Percentiles rank a stretch among this genome's conserved stretches.
Conservation (phyloP, 2,329 filamentous ascomycete genomes). For the Colletotrichum coccodes region DNA sequence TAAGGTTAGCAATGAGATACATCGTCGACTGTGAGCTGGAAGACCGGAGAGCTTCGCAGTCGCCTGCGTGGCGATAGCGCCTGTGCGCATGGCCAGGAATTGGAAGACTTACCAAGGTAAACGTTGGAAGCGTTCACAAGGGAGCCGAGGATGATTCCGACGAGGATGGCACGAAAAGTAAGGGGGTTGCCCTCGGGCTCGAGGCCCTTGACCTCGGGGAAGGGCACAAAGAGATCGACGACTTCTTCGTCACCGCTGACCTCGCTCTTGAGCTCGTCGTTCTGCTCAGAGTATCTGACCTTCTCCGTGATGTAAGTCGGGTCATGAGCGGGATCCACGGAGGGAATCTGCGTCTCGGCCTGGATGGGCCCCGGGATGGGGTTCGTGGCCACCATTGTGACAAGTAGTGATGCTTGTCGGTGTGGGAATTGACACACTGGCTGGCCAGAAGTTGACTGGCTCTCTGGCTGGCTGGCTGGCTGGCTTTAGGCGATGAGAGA, state of each 20-base stretch:
- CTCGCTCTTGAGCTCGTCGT: conserved; percentile 31
- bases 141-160: conserved; percentile 65
- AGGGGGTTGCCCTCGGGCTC: conserved; percentile 58
- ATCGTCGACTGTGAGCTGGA: not conserved
- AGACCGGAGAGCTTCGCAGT: not conserved
- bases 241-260: conserved; percentile 40
- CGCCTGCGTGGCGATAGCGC: not conserved
- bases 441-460: conserved; percentile 3
- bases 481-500: conserved; percentile 14
- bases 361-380: conserved; percentile 18
- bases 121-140: conserved; percentile 72
- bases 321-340: conserved; percentile 18
- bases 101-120: conserved; percentile 59
- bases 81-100: not conserved
- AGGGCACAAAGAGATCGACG: conserved; percentile 51
- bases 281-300: conserved; percentile 18
- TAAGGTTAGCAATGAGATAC: not conserved
- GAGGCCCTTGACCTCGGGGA: conserved; percentile 52
- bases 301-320: conserved; percentile 17
- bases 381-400: conserved; percentile 17
- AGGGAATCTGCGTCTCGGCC: conserved; percentile 21
- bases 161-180: conserved; percentile 63
- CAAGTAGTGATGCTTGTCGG: conserved; percentile 1
- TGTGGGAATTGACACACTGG: not conserved
- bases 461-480: conserved; percentile 17